Conservation (phyloP, 805 yeast species). For the Zygosaccharomyces siamensis region DNA sequence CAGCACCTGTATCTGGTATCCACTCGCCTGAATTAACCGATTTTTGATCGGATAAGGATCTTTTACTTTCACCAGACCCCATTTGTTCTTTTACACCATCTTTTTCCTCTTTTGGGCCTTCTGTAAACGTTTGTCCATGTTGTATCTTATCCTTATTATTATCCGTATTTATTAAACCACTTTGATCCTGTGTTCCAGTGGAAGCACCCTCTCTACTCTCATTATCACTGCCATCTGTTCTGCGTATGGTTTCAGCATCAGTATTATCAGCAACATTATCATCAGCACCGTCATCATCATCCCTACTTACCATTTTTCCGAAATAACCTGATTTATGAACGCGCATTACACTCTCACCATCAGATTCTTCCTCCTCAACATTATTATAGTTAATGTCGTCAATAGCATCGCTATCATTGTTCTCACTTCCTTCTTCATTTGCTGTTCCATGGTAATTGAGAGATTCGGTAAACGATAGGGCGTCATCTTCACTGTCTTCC, state of each 20-base stretch:
- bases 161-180: not conserved
- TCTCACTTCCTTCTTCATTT: slow-evolving; percentile 10
- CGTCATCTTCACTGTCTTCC: slow-evolving; percentile 16
- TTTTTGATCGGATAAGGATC: slow-evolving; percentile 10
- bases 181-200: not conserved
- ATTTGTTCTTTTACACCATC: slow-evolving; percentile 3
- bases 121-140: not conserved
- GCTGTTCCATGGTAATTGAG: slow-evolving; percentile 20
- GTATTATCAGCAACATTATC: slow-evolving; percentile 1
- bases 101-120: slow-evolving; percentile 7
- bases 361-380: slow-evolving; percentile 1
- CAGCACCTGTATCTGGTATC: slow-evolving; percentile 50
- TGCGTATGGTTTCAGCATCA: slow-evolving; percentile 1
- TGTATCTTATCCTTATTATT: not conserved
- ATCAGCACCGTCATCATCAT: not conserved
- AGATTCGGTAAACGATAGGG: slow-evolving; percentile 20
- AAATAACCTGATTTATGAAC: slow-evolving; percentile 29
- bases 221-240: slow-evolving; percentile 9
- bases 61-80: not conserved
- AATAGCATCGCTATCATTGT: slow-evolving; percentile 14
- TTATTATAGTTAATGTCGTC: slow-evolving; percentile 11
- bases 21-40: slow-evolving; percentile 34
- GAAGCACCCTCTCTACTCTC: slow-evolving; percentile 5
- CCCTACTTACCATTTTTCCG: slow-evolving; percentile 18
- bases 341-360: slow-evolving; percentile 16